phyloP scores from a whole-genome alignment of 768 basidiomycete genomes.

The Butyriboletus loyo region DNA sequence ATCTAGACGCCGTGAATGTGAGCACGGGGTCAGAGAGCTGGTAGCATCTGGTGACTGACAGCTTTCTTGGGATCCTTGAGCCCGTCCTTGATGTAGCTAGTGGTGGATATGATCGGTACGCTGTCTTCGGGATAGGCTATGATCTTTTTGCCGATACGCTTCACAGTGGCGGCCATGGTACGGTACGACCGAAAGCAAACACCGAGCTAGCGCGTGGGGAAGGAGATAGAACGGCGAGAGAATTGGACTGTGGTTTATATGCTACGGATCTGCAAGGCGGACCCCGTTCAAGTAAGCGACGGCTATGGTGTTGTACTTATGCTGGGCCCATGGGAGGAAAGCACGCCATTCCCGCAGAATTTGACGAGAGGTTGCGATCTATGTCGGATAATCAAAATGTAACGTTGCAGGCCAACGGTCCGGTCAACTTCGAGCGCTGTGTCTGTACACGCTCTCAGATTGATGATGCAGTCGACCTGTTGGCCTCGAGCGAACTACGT shows the following conservation, averaged over 20 bases:
- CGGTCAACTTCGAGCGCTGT: too few species aligned
- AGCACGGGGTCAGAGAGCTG: neutral
- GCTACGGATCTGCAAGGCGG: neutral
- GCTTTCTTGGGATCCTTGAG: conserved; percentile 44
- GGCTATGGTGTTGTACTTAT: neutral
- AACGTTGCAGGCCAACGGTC: neutral
- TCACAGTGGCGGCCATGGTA: conserved; percentile 40
- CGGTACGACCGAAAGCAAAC: neutral
- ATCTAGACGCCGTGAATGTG: conserved; percentile 37
- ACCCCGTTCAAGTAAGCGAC: neutral
- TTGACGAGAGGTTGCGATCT: conserved; percentile 2
- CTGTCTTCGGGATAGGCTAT: conserved; percentile 59
- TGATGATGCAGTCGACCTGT: too few species aligned
- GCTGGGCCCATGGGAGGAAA: conserved; percentile 15
- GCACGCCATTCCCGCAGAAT: conserved; percentile 13
- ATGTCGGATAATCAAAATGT: too few species aligned
- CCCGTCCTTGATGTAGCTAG: conserved; percentile 48
- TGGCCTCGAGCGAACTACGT: too few species aligned
- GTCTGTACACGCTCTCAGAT: neutral
- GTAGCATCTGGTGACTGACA: conserved; percentile 35
- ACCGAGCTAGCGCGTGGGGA: neutral
- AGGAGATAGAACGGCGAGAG: neutral
- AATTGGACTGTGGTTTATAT: neutral
- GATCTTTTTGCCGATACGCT: conserved; percentile 52
- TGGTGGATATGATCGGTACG: conserved; percentile 57